Evolutionary conservation across 306 rosid species (phyloP), one percentile per base, ranked within the genome.

Genomic region (Trifolium dubium): DNA sequence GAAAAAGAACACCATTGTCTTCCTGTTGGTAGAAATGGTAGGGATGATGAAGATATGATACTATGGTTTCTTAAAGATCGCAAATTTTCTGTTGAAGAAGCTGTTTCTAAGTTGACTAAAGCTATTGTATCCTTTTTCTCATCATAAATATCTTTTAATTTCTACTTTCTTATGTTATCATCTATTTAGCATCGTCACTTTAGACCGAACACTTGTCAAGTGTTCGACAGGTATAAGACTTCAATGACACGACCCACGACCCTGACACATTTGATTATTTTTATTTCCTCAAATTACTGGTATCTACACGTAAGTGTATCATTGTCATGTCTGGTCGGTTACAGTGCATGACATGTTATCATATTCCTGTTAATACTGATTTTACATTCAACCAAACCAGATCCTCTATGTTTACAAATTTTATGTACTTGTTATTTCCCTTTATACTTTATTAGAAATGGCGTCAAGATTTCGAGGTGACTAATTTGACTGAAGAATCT

Each of bases 11-110:
- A 87, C 28, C 64, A n/a, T 9, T 35, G 55, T 54, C 99, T 94
- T 72, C 99, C 96, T 39, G 82, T 87, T 1, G 99, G 99, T 17
- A 85, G 69, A 73, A 86, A 90, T 81, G 99, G 99, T 69, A 88
- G 99, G 70, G 97, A 94, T 78, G 99, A 94, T 7, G 99, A 94
- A 74, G 95, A 94, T 71, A 77, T 94, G 96, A 94, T 94, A 79
- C 79, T 83, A 30, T 87, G 96, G 99, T 94, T 92, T 84, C 96
- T 94, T 49, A 89, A 84, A 84, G 99, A 94, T 75, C 86, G 99
- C 11, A 88, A 80, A 39, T 92, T 88, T 74, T 87, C 86, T 23
- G 88, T 86, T 19, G 85, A 83, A 6, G 93, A 94, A 8, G 83
- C 97, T 40, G 82, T 76, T 76, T 82, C 81, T 35, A 94, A 88